Percentiles rank a stretch among this genome's conserved stretches.
Evolutionary conservation across 257 asterid genomes (phyloP).

Genomic region (Galeopsis tetrahit): DNA sequence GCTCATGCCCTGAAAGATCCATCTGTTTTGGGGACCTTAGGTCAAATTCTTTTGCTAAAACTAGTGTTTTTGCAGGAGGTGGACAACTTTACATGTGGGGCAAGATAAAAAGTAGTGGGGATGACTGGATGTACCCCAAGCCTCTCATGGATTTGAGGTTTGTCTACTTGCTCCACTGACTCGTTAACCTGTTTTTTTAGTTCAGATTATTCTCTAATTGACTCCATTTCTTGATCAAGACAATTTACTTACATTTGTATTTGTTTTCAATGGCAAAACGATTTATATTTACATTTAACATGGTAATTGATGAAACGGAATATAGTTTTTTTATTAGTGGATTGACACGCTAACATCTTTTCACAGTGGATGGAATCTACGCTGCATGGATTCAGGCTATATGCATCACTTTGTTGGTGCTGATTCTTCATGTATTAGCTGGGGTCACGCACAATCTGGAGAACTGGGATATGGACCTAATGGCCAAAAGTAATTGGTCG

Average conservation of each 20-base stretch:
- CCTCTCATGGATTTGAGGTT: constrained; percentile 97
- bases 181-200: constrained; percentile 9
- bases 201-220: constrained; percentile 11
- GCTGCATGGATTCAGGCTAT: constrained; percentile 95
- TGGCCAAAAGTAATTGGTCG: constrained; percentile 74
- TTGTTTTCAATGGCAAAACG: constrained; percentile 2
- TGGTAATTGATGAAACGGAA: constrained; percentile 5
- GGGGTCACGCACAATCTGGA: constrained; percentile 97
- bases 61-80: constrained; percentile 63
- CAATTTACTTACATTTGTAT: not conserved
- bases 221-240: not conserved
- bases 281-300: not conserved
- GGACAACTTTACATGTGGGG: constrained; percentile 99
- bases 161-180: constrained; percentile 30
- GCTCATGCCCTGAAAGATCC: constrained; percentile 5
- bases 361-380: constrained; percentile 89
- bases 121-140: constrained; percentile 99
- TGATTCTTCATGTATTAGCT: constrained; percentile 97
- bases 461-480: constrained; percentile 96
- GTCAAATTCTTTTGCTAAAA: constrained; percentile 10
- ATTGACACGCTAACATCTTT: constrained; percentile 27
- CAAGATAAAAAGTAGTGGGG: constrained; percentile 86
- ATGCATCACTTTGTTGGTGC: constrained; percentile 98
- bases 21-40: constrained; percentile 18
- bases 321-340: not conserved